These are phyloP conservation scores for Fusarium tjaetaba DNA, from an alignment of 2,329 filamentous ascomycete species.

Conservation along the genomic window DNA sequence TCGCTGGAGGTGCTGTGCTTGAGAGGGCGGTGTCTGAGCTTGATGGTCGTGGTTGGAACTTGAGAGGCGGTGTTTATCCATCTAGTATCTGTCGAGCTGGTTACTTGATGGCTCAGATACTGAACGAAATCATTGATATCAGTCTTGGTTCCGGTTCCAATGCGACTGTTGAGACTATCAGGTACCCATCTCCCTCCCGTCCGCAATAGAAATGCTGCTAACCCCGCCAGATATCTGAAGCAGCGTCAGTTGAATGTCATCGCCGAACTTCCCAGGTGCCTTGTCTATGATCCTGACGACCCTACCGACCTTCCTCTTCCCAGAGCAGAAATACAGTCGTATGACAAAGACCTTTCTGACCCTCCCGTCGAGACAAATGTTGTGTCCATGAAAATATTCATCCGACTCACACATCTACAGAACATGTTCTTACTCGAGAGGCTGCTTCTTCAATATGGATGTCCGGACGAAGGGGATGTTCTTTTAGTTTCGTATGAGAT, in stretches of 20 bases:
- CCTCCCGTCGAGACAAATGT: neutral
- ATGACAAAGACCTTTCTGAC: neutral
- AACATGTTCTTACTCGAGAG: conserved; percentile 20
- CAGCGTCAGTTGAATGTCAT: neutral
- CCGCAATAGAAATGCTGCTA: no score
- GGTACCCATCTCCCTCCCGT: no score
- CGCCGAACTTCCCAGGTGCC: neutral
- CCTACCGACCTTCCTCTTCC: neutral
- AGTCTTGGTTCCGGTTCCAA: neutral
- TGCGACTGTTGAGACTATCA: neutral
- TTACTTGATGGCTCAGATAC: neutral
- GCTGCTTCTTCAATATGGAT: neutral
- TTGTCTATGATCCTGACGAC: neutral
- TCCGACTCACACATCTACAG: neutral
- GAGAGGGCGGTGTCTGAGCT: neutral
- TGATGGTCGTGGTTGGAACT: neutral
- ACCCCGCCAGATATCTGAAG: neutral
- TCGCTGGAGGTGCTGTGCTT: neutral
- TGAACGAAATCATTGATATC: neutral
- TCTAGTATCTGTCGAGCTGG: neutral
- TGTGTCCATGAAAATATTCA: neutral
- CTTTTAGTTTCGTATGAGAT: conserved; percentile 15
- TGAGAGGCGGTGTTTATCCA: neutral
- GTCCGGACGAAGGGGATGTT: neutral
- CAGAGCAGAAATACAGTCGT: rapidly evolving